Percentiles rank a stretch among this genome's conserved stretches.
Conservation (phyloP, 441 rosid genomes). For the Syzygium syzygioides region DNA sequence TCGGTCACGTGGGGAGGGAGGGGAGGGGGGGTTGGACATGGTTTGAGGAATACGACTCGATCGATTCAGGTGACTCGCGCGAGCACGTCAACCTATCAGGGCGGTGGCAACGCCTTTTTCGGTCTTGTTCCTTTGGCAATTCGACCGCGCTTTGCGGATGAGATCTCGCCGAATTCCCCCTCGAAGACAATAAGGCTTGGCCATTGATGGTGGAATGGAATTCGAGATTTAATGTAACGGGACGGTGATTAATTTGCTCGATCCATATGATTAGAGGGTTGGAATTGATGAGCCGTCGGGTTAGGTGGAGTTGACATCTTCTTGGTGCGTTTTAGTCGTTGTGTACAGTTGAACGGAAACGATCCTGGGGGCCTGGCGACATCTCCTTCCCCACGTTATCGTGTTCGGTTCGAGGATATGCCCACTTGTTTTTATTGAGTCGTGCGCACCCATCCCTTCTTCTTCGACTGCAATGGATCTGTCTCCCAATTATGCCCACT, state of each 20-base stretch:
- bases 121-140: not conserved
- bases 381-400: not conserved
- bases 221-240: not conserved
- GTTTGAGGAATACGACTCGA: not conserved
- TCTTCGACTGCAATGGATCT: not conserved
- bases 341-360: not conserved
- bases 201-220: not conserved
- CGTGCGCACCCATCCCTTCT: not conserved
- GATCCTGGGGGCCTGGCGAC: not conserved
- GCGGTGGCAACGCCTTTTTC: not conserved
- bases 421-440: not conserved
- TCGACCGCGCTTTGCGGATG: not conserved
- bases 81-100: not conserved
- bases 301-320: not conserved
- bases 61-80: not conserved
- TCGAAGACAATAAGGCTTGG: not conserved
- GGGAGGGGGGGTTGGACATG: not conserved
- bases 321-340: not conserved
- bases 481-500: not conserved
- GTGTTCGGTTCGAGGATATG: not conserved
- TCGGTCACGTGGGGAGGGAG: too few species aligned
- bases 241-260: not conserved
- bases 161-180: not conserved
- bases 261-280: not conserved
- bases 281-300: not conserved